Conservation (phyloP, 169 alveolate genomes). For the Toxoplasma gondii region DNA sequence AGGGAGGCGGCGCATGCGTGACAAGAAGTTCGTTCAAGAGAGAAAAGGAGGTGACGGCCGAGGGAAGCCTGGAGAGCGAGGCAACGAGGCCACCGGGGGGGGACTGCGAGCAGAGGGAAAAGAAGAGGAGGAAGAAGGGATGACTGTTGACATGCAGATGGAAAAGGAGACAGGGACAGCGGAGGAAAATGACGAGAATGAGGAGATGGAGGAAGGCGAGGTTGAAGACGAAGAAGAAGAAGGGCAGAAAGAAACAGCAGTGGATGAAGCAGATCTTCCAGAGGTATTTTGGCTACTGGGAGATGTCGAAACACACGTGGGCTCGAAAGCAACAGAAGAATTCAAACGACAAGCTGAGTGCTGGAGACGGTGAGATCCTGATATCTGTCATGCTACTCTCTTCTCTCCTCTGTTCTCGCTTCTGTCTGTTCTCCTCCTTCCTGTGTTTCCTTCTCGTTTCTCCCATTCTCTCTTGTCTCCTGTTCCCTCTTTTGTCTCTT, state of each 20-base stretch:
- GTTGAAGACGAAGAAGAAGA: neutral
- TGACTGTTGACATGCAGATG: neutral
- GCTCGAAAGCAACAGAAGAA: neutral
- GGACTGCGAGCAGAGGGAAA: neutral
- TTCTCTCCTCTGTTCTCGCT: too few species aligned
- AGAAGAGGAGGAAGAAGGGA: neutral
- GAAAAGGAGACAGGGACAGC: neutral
- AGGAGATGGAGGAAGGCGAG: neutral
- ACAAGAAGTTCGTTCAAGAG: neutral
- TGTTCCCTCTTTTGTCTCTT: too few species aligned
- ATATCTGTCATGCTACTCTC: neutral
- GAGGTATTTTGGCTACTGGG: neutral
- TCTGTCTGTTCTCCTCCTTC: too few species aligned
- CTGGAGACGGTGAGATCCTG: neutral
- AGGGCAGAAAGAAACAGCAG: neutral
- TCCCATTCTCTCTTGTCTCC: too few species aligned
- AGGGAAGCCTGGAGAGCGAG: neutral
- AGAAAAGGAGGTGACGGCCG: neutral
- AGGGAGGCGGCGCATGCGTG: neutral
- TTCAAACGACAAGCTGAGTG: neutral
- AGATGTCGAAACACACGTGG: constrained; percentile 1
- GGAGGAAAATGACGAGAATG: neutral
- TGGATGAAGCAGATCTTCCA: neutral
- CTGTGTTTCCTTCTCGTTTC: too few species aligned
- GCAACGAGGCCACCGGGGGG: neutral